phyloP scores from a whole-genome alignment of 2,329 filamentous ascomycete genomes.

The Pestalotiopsis sp. region DNA sequence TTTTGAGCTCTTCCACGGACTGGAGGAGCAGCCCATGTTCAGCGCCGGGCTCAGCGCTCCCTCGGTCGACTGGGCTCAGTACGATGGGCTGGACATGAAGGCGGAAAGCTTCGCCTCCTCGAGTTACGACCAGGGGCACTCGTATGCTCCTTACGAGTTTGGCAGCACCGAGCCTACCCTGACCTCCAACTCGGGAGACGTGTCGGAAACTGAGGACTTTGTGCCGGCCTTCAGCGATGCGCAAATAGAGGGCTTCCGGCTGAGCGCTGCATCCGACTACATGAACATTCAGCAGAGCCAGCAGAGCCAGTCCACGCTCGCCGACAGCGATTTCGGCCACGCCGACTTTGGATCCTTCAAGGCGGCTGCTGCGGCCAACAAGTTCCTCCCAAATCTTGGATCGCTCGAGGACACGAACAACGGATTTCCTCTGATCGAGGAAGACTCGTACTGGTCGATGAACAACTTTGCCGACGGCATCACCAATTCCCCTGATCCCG shows the following conservation, averaged over 20 bases:
- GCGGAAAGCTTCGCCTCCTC: slow-evolving; percentile 32
- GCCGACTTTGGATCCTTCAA: slow-evolving; percentile 59
- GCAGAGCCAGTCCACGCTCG: slow-evolving; percentile 38
- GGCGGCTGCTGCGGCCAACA: slow-evolving; percentile 50
- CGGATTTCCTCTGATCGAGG: slow-evolving; percentile 52
- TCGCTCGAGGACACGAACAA: slow-evolving; percentile 41
- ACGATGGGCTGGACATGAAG: slow-evolving; percentile 50
- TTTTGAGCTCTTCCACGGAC: slow-evolving; percentile 55
- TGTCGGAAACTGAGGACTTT: slow-evolving; percentile 68
- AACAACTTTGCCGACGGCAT: slow-evolving; percentile 38
- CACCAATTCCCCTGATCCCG: slow-evolving; percentile 35
- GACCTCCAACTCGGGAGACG: slow-evolving; percentile 67
- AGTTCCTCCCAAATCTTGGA: slow-evolving; percentile 43
- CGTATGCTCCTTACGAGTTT: slow-evolving; percentile 52
- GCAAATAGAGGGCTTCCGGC: slow-evolving; percentile 52
- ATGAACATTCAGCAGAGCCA: slow-evolving; percentile 46
- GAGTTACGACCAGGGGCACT: slow-evolving; percentile 34
- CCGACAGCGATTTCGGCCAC: slow-evolving; percentile 47
- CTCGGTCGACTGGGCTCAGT: slow-evolving; percentile 56
- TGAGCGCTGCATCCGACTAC: slow-evolving; percentile 50
- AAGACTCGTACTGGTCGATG: slow-evolving; percentile 41
- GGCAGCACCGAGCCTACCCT: slow-evolving; percentile 52
- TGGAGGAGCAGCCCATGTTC: slow-evolving; percentile 61
- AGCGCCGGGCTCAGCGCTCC: slow-evolving; percentile 63
- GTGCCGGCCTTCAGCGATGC: slow-evolving; percentile 42